Percentiles rank a stretch among this genome's conserved stretches.
phyloP scores from a whole-genome alignment of 2,329 filamentous ascomycete species.

The Fusarium sp. region DNA sequence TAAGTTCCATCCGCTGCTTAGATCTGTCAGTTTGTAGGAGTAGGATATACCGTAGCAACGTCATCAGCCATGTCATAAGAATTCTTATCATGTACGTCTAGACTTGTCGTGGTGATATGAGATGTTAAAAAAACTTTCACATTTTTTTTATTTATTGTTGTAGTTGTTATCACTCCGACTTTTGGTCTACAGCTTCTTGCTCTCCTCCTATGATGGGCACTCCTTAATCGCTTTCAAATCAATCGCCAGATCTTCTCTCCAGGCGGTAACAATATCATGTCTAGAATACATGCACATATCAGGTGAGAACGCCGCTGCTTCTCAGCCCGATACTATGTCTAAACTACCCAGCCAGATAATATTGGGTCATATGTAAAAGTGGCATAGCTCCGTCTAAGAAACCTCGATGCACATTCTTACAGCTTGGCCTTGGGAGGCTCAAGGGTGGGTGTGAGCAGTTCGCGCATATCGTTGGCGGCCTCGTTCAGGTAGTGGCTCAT shows the following conservation, averaged over 20 bases:
- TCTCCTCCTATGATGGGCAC: neutral
- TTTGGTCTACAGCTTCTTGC: neutral
- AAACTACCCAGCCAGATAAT: neutral
- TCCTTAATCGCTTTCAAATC: conserved; percentile 10
- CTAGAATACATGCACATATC: conserved; percentile 22
- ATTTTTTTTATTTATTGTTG: conserved; percentile 17
- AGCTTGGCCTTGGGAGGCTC: conserved; percentile 88
- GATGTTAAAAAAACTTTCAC: conserved; percentile 19
- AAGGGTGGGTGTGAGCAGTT: conserved; percentile 84
- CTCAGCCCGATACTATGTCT: neutral
- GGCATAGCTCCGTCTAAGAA: conserved; percentile 11
- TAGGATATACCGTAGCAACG: conserved; percentile 31
- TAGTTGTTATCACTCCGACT: neutral
- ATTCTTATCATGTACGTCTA: conserved; percentile 24
- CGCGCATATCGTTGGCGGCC: conserved; percentile 89
- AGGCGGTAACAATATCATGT: conserved; percentile 13
- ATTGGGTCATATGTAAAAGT: conserved; percentile 1
- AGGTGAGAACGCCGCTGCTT: conserved; percentile 4
- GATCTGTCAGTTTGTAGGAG: conserved; percentile 30
- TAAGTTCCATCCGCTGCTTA: conserved; percentile 15
- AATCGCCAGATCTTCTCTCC: conserved; percentile 4
- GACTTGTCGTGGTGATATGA: conserved; percentile 19
- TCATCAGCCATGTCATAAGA: conserved; percentile 1
- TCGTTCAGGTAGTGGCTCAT: conserved; percentile 98
- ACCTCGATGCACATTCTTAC: conserved; percentile 58